Evolutionary conservation across 345 rosid species (phyloP).

Genomic region (Psidium friedrichsthalianum): DNA sequence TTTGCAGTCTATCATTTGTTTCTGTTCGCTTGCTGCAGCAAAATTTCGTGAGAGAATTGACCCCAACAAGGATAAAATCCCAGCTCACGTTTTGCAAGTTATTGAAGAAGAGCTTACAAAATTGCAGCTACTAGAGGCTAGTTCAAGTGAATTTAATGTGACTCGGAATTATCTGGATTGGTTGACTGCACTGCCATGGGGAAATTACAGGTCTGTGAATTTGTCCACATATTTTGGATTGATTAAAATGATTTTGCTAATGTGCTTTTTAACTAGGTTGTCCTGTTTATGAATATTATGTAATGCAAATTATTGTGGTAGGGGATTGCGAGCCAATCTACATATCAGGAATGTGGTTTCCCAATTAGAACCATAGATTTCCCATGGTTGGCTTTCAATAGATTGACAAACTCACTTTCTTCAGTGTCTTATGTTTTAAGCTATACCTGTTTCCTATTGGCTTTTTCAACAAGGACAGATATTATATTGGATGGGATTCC

Average conservation of each 20-base stretch:
- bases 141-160: conserved; percentile 99
- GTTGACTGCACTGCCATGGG: conserved; percentile 96
- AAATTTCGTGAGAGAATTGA: conserved; percentile 94
- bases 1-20: not conserved
- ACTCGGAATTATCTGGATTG: conserved; percentile 99
- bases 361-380: not conserved
- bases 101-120: conserved; percentile 98
- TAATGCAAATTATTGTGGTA: not conserved
- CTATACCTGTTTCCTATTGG: not conserved
- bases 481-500: not conserved
- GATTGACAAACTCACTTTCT: not conserved
- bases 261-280: not conserved
- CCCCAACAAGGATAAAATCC: conserved; percentile 76
- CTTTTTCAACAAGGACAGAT: not conserved
- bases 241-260: not conserved
- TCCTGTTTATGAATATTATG: not conserved
- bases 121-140: conserved; percentile 94
- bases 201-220: conserved; percentile 67
- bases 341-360: not conserved
- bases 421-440: not conserved
- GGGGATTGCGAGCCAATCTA: not conserved
- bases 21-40: conserved; percentile 33
- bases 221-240: not conserved
- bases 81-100: conserved; percentile 83
- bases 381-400: not conserved